phyloP scores from a whole-genome alignment of 257 asterid genomes.

The Nicotiana paniculata region DNA sequence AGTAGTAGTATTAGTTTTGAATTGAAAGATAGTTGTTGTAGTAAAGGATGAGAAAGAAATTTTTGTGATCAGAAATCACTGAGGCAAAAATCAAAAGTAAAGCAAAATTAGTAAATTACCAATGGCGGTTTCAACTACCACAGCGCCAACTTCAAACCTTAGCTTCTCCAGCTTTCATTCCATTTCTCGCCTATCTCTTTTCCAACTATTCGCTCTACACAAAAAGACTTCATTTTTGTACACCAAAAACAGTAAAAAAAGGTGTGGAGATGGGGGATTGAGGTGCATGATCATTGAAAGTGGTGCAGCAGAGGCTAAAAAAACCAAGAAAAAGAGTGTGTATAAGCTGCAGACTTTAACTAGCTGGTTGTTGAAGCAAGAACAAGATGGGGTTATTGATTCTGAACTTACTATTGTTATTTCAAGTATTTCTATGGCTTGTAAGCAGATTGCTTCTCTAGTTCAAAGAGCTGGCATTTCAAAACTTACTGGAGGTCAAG shows the following conservation, averaged over 20 bases:
- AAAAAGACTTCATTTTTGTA: background rate
- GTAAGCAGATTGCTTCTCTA: slow-evolving; percentile 82
- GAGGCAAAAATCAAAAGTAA: background rate
- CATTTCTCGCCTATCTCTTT: slow-evolving; percentile 14
- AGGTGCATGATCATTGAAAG: slow-evolving; percentile 70
- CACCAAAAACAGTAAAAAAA: slow-evolving; percentile 4
- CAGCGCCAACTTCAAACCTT: slow-evolving; percentile 25
- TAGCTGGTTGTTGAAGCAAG: slow-evolving; percentile 76
- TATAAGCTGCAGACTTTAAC: slow-evolving; percentile 70
- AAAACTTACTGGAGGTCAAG: slow-evolving; percentile 79
- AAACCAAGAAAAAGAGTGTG: slow-evolving; percentile 33
- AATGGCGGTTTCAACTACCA: slow-evolving; percentile 6
- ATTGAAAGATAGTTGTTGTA: background rate
- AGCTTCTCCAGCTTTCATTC: slow-evolving; percentile 25
- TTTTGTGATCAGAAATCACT: background rate
- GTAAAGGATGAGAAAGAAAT: background rate
- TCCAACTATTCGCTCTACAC: slow-evolving; percentile 6
- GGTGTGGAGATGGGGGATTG: slow-evolving; percentile 28
- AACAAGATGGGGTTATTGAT: slow-evolving; percentile 67
- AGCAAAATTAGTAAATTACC: background rate
- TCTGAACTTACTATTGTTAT: slow-evolving; percentile 81
- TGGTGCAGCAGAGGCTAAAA: background rate
- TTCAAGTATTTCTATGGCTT: slow-evolving; percentile 87
- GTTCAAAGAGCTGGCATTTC: slow-evolving; percentile 86
- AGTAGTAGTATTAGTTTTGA: background rate